Percentiles rank a stretch among this genome's conserved stretches.
phyloP scores from a whole-genome alignment of 1,284 basidiomycete species.

The Rhizoctonia solani region DNA sequence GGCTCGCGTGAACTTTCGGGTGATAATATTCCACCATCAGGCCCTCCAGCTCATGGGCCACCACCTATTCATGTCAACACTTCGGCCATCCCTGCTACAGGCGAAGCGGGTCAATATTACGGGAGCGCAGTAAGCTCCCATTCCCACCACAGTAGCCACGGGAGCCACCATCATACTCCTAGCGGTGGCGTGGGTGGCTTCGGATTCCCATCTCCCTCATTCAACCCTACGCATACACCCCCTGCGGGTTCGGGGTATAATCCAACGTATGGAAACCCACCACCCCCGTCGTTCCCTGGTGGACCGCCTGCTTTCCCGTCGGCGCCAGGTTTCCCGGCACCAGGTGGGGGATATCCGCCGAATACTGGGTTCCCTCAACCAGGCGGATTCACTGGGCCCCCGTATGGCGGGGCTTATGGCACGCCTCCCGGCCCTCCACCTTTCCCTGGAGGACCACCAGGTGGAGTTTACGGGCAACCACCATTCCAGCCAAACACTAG shows the following conservation, averaged over 20 bases:
- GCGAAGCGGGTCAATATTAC: constrained; percentile 26
- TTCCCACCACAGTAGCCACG: not conserved
- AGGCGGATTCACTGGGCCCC: constrained; percentile 10
- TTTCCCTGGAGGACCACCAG: constrained; percentile 26
- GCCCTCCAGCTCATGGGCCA: not conserved
- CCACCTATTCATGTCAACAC: not conserved
- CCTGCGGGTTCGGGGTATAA: constrained; percentile 30
- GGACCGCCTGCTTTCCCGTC: constrained; percentile 41
- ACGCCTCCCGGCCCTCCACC: constrained; percentile 43
- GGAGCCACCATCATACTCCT: constrained; percentile 25
- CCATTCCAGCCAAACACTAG: constrained; percentile 1
- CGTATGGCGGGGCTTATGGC: constrained; percentile 40
- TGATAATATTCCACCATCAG: not conserved
- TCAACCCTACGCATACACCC: constrained; percentile 9
- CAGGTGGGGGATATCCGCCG: not conserved
- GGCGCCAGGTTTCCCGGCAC: constrained; percentile 16
- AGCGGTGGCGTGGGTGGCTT: not conserved
- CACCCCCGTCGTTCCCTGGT: constrained; percentile 39
- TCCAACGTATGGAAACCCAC: constrained; percentile 12
- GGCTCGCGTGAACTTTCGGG: constrained; percentile 28
- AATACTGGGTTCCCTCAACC: constrained; percentile 4
- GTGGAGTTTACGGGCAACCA: not conserved
- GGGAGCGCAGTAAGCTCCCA: not conserved
- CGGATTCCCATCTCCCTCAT: constrained; percentile 8
- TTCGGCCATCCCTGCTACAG: not conserved